A percentile compares a stretch with the other conserved stretches of the same genome.
phyloP scores from a whole-genome alignment of 2,329 filamentous ascomycete genomes.

The Colletotrichum sp. region DNA sequence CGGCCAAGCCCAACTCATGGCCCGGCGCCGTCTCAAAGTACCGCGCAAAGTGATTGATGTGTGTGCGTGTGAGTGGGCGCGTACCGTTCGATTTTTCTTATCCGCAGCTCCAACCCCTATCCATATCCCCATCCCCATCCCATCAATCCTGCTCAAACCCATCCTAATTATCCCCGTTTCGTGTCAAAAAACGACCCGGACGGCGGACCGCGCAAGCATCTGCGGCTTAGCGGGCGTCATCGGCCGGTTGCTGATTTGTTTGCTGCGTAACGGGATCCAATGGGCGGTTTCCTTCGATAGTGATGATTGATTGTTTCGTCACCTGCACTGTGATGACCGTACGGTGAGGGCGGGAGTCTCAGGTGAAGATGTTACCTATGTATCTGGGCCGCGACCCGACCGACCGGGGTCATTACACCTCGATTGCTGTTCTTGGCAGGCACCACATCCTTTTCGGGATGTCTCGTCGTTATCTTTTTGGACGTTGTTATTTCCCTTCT shows the following conservation, averaged over 20 bases:
- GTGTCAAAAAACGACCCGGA: not conserved
- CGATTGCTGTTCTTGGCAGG: not conserved
- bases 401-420: not conserved
- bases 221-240: conserved; percentile 2
- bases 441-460: not conserved
- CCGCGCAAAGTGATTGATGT: not conserved
- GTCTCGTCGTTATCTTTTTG: not conserved
- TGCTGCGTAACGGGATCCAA: not conserved
- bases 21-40: not conserved
- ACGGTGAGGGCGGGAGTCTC: not conserved
- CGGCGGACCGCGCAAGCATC: conserved; percentile 1
- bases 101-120: not conserved
- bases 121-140: not conserved
- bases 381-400: not conserved
- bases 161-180: not conserved
- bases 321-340: not conserved
- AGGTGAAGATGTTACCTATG: not conserved
- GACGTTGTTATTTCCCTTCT: not conserved
- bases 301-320: not conserved
- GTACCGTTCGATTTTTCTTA: not conserved
- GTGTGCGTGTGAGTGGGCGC: not conserved
- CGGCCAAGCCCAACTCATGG: not conserved
- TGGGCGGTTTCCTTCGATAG: not conserved
- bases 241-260: not conserved
- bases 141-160: not conserved